Conservation (phyloP, 768 basidiomycete genomes). For the Heimioporus sp. region DNA sequence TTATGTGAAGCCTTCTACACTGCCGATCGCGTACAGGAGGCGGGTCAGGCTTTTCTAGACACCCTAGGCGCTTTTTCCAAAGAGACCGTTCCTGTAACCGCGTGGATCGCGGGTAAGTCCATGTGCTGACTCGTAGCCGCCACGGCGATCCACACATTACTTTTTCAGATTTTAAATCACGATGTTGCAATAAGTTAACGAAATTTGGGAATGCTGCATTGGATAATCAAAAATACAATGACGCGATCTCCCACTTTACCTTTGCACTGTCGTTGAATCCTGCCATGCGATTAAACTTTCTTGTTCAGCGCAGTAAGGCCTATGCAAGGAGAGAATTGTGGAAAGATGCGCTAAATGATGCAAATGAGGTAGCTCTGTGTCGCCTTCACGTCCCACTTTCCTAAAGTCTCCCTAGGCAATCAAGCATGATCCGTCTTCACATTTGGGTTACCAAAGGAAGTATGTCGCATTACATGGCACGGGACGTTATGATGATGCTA, state of each 20-base stretch:
- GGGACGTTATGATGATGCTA: too few relatives aligned
- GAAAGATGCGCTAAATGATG: conserved; percentile 1
- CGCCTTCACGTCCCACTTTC: too few relatives aligned
- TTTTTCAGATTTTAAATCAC: background rate
- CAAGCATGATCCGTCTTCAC: too few relatives aligned
- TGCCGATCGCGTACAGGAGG: background rate
- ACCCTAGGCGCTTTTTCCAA: background rate
- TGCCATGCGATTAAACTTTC: background rate
- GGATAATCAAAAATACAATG: background rate
- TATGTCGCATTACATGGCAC: too few relatives aligned
- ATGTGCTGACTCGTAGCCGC: background rate
- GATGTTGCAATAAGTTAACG: background rate
- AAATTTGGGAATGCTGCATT: background rate
- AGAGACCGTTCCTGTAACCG: background rate
- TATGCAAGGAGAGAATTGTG: background rate
- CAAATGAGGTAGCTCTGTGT: background rate
- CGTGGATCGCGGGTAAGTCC: background rate
- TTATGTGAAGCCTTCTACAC: conserved; percentile 6
- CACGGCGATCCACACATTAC: too few relatives aligned
- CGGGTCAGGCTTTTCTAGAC: background rate
- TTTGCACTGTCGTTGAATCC: background rate
- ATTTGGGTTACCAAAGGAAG: too few relatives aligned
- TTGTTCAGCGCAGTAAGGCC: background rate
- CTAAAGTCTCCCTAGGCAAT: too few relatives aligned
- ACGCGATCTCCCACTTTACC: background rate